Base-by-base conservation (phyloP, 306 rosid genomes). In the Clitoria ternatea region DNA sequence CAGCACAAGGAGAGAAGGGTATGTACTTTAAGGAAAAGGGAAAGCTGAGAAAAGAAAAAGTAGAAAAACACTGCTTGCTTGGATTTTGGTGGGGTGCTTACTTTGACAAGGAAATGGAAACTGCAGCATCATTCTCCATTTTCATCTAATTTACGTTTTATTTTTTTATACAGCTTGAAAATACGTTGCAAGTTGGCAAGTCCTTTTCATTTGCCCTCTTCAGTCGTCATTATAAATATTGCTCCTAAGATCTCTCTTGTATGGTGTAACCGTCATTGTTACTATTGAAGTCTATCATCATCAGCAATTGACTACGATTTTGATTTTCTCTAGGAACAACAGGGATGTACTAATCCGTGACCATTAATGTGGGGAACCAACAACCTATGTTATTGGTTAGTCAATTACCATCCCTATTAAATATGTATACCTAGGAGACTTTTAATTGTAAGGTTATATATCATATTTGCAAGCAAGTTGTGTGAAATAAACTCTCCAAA, bases 11-110 rank as follows among this genome's bases (percentile, higher is more conserved):
- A 69, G 69, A 77, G 70, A 79, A n/a, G n/a, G 64, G 42, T 19
- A 77, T 76, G 89, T 85, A 55, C 98, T 89, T 84, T 75, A 89
- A 85, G 90, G 72, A 77, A 85, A 84, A 85, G 92, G 79, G 82
- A 87, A 78, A 75, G 77, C 70, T 18, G 59, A 67, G 33, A 30
- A 77, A 81, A 73, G 68, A 61, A 81, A 81, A 84, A 86, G 90
- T 80, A 70, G 94, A n/a, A n/a, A n/a, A n/a, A 91, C 81, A 77
- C 15, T 66, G 64, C 64, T 49, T 80, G 72, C 73, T 75, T 57
- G 61, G 26, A 72, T 65, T 60, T 72, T 44, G 72, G 77, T 47
- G 57, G 79, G 62, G 18, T 48, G 75, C 32, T 64, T 30, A 76
- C 76, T 77, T 80, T 84, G 89, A 89, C 13, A 89, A 76, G 77